These are phyloP conservation scores for Boletus rubroflammeus DNA, from an alignment of 768 basidiomycete genomes.

Conservation along the genomic window DNA sequence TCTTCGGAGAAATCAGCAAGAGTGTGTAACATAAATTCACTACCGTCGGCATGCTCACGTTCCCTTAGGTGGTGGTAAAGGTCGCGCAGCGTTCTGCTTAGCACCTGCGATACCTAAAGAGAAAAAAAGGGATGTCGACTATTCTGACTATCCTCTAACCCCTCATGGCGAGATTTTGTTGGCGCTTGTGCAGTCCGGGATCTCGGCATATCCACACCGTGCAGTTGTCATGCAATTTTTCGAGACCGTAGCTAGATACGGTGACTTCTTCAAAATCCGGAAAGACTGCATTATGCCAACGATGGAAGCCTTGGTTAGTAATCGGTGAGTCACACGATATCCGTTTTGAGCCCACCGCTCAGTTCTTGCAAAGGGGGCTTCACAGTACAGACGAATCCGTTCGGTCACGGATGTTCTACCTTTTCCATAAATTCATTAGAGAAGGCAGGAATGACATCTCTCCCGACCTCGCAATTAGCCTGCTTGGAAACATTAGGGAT, in stretches of 20 bases:
- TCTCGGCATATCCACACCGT: constrained; percentile 79
- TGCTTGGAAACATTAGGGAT: constrained; percentile 75
- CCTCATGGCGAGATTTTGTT: constrained; percentile 87
- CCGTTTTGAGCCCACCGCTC: neutral
- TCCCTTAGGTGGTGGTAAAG: constrained; percentile 65
- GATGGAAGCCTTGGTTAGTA: constrained; percentile 83
- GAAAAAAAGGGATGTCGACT: constrained; percentile 62
- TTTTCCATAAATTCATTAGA: constrained; percentile 89
- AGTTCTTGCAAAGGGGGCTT: constrained; percentile 58
- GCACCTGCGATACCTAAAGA: constrained; percentile 68
- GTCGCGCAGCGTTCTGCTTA: constrained; percentile 82
- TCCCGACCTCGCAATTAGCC: constrained; percentile 59
- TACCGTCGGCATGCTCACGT: constrained; percentile 1
- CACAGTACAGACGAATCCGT: constrained; percentile 71
- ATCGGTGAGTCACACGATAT: constrained; percentile 49
- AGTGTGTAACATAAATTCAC: constrained; percentile 43
- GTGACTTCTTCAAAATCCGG: constrained; percentile 94
- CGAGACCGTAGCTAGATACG: constrained; percentile 87
- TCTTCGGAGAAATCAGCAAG: constrained; percentile 92
- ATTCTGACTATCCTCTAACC: constrained; percentile 80
- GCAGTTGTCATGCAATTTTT: constrained; percentile 88
- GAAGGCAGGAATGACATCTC: constrained; percentile 78
- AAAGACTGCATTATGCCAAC: constrained; percentile 85
- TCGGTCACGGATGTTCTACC: constrained; percentile 81
- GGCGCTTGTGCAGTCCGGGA: constrained; percentile 77